phyloP scores from a whole-genome alignment of 805 yeast genomes.

The Priceomyces medius region DNA sequence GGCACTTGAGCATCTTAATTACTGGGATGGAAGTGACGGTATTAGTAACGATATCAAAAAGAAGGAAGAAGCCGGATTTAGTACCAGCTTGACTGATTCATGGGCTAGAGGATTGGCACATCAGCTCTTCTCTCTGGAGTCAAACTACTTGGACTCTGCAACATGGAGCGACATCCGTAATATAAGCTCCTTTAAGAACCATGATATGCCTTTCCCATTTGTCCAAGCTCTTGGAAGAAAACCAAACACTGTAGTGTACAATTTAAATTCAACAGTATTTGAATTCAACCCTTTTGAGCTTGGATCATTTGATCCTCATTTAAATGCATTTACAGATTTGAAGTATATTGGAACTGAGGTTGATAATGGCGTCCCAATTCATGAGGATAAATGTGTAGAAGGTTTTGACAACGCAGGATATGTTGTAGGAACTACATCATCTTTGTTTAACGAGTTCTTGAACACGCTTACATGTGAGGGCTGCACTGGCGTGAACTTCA shows the following conservation, averaged over 20 bases:
- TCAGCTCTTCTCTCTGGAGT: constrained; percentile 49
- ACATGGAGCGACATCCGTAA: constrained; percentile 36
- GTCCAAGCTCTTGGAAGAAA: constrained; percentile 35
- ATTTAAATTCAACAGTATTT: constrained; percentile 36
- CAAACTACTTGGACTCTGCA: constrained; percentile 21
- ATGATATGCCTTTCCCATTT: constrained; percentile 43
- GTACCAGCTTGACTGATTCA: constrained; percentile 66
- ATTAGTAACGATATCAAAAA: constrained; percentile 51
- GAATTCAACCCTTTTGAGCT: constrained; percentile 44
- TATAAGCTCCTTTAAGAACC: constrained; percentile 24
- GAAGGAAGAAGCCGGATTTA: constrained; percentile 58
- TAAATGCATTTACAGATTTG: constrained; percentile 38
- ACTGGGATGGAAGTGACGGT: constrained; percentile 38
- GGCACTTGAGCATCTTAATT: constrained; percentile 28
- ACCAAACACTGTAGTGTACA: constrained; percentile 30
- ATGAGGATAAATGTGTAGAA: constrained; percentile 22
- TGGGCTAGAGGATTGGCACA: constrained; percentile 79
- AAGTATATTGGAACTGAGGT: constrained; percentile 37
- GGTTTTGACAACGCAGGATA: constrained; percentile 43
- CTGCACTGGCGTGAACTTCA: constrained; percentile 23
- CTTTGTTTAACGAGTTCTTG: constrained; percentile 37
- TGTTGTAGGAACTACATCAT: constrained; percentile 39
- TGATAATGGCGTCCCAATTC: constrained; percentile 27
- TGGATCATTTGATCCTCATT: constrained; percentile 41
- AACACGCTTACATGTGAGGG: constrained; percentile 34